Evolutionary conservation across 306 rosid species (phyloP).

Genomic region (Trifolium subterraneum): DNA sequence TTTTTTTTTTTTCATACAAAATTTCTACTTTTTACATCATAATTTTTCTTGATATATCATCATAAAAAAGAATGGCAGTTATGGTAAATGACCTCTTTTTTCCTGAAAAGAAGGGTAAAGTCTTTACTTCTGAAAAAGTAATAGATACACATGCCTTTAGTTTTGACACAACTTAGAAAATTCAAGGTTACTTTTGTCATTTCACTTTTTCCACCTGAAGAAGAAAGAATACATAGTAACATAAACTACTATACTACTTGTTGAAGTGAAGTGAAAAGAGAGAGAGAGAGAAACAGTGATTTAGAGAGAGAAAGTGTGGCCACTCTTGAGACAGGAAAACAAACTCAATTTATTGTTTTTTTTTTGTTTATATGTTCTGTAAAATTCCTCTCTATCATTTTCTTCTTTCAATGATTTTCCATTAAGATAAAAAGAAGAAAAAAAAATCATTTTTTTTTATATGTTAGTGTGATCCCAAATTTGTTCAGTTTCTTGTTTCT

Average conservation of each 20-base stretch:
- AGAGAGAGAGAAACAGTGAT: background rate
- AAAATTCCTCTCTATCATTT: slow-evolving; percentile 42
- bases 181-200: slow-evolving; percentile 56
- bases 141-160: slow-evolving; percentile 10
- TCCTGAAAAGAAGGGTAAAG: slow-evolving; percentile 53
- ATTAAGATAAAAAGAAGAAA: background rate
- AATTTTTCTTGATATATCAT: too few species aligned
- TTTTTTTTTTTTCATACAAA: too few species aligned
- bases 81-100: slow-evolving; percentile 4
- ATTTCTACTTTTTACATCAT: too few species aligned
- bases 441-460: background rate
- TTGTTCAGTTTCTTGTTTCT: slow-evolving; percentile 42
- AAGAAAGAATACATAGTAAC: background rate
- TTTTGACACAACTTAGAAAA: slow-evolving; percentile 44
- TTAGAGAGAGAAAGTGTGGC: slow-evolving; percentile 38
- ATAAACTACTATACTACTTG: background rate
- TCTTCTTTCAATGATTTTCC: slow-evolving; percentile 9
- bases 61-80: too few species aligned
- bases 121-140: slow-evolving; percentile 51
- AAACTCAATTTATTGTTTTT: slow-evolving; percentile 53
- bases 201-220: slow-evolving; percentile 28
- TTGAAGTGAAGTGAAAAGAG: background rate
- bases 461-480: slow-evolving; percentile 48
- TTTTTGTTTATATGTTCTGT: slow-evolving; percentile 38
- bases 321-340: slow-evolving; percentile 62